Evolutionary conservation across 169 alveolate species (phyloP).

Genomic region (Plasmodium adleri): DNA sequence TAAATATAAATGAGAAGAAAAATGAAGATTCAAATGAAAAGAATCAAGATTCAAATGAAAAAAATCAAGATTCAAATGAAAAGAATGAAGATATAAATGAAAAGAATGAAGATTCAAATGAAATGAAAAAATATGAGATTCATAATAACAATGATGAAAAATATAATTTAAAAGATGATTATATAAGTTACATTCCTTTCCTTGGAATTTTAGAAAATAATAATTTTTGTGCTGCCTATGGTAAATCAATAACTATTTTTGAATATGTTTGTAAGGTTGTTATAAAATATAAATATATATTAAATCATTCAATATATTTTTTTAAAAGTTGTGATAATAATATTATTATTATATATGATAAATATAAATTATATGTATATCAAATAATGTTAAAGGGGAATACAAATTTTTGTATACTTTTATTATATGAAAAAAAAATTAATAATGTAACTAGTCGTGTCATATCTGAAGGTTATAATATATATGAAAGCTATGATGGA

Average conservation of each 20-base stretch:
- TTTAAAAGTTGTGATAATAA: conserved; percentile 11
- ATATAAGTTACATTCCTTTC: conserved; percentile 7
- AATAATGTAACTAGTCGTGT: conserved; percentile 5
- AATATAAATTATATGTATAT: conserved; percentile 10
- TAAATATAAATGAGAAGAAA: not conserved
- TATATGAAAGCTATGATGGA: conserved; percentile 5
- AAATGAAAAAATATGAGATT: not conserved
- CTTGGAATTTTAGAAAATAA: conserved; percentile 28
- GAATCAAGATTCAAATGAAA: not conserved
- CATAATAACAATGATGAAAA: too few species aligned
- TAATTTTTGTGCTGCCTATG: conserved; percentile 26
- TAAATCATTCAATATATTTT: conserved; percentile 16
- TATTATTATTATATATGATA: conserved; percentile 35
- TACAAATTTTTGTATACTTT: not conserved
- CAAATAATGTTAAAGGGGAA: conserved; percentile 21
- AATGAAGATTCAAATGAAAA: not conserved
- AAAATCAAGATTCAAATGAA: not conserved
- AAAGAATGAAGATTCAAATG: not conserved
- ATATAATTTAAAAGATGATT: not conserved
- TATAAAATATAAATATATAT: not conserved
- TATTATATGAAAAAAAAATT: conserved; percentile 4
- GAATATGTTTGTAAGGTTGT: conserved; percentile 3
- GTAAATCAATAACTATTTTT: conserved; percentile 1
- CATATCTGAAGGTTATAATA: not conserved
- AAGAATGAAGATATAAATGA: not conserved